Evolutionary conservation across 768 basidiomycete species (phyloP).

Genomic region (Austroboletus eburneus): DNA sequence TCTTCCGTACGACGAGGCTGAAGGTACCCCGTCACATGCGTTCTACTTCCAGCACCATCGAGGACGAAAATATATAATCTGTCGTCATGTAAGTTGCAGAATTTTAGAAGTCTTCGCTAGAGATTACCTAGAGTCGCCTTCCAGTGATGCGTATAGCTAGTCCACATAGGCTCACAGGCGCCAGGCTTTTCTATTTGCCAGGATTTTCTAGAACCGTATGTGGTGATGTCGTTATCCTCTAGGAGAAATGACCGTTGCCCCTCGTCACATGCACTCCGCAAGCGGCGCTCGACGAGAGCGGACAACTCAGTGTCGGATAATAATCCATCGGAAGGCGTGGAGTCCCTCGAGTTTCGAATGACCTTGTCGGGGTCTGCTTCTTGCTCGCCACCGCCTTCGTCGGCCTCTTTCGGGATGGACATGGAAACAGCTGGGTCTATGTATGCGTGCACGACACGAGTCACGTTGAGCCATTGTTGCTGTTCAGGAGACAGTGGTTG

Average conservation of each 20-base stretch:
- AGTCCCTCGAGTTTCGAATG: slow-evolving; percentile 70
- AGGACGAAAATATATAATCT: slow-evolving; percentile 93
- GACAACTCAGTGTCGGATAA: slow-evolving; percentile 56
- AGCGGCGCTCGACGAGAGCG: slow-evolving; percentile 34
- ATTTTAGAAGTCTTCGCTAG: background rate
- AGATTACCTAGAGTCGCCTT: slow-evolving; percentile 66
- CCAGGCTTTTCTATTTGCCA: slow-evolving; percentile 46
- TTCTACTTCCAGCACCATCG: slow-evolving; percentile 35
- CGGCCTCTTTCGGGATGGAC: slow-evolving; percentile 19
- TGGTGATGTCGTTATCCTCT: slow-evolving; percentile 24
- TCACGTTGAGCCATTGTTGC: slow-evolving; percentile 46
- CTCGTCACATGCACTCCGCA: slow-evolving; percentile 68
- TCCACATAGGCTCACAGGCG: slow-evolving; percentile 74
- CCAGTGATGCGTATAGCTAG: slow-evolving; percentile 88
- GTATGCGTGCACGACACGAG: slow-evolving; percentile 69
- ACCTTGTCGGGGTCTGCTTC: slow-evolving; percentile 58
- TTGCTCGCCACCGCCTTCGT: slow-evolving; percentile 39
- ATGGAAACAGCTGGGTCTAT: slow-evolving; percentile 55
- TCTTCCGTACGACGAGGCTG: slow-evolving; percentile 54
- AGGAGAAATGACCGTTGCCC: slow-evolving; percentile 33
- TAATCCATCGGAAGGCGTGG: slow-evolving; percentile 62
- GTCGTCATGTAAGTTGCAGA: slow-evolving; percentile 7
- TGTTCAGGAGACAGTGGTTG: slow-evolving; percentile 55
- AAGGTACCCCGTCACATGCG: slow-evolving; percentile 51
- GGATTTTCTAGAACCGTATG: slow-evolving; percentile 49